Conservation (phyloP, 345 rosid genomes). For the Garcia nutans region DNA sequence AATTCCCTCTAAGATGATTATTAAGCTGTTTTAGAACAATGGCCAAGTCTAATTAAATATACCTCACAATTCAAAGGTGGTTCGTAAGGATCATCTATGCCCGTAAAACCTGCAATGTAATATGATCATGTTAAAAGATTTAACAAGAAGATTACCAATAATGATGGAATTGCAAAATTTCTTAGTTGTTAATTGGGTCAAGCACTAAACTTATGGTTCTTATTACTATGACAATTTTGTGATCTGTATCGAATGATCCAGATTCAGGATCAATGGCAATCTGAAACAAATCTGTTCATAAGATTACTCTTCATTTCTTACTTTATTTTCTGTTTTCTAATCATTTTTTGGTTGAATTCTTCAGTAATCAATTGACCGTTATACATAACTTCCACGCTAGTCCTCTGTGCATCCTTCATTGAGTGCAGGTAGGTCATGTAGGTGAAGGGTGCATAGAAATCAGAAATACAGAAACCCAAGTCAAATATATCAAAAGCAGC, state of each 20-base stretch:
- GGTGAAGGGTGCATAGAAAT: not conserved
- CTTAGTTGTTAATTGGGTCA: too few relatives aligned
- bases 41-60: constrained; percentile 4
- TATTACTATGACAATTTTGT: not conserved
- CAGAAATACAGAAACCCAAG: not conserved
- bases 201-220: not conserved
- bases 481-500: not conserved
- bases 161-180: too few relatives aligned
- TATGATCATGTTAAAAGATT: not conserved
- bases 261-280: not conserved
- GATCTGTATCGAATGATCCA: not conserved
- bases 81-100: constrained; percentile 93
- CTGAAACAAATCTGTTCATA: not conserved
- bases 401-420: not conserved
- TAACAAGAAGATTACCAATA: not conserved
- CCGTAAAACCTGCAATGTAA: constrained; percentile 71
- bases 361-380: not conserved
- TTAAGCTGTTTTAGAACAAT: not conserved
- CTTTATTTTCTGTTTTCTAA: not conserved
- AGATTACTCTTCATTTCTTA: not conserved
- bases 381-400: not conserved
- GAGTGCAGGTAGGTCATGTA: not conserved
- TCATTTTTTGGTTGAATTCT: not conserved
- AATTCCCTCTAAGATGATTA: not conserved
- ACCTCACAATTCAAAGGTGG: constrained; percentile 86